Percentiles rank a stretch among this genome's conserved stretches.
phyloP scores from a whole-genome alignment of 2,329 filamentous ascomycete species.

The Calonectria pseudoturangicola region DNA sequence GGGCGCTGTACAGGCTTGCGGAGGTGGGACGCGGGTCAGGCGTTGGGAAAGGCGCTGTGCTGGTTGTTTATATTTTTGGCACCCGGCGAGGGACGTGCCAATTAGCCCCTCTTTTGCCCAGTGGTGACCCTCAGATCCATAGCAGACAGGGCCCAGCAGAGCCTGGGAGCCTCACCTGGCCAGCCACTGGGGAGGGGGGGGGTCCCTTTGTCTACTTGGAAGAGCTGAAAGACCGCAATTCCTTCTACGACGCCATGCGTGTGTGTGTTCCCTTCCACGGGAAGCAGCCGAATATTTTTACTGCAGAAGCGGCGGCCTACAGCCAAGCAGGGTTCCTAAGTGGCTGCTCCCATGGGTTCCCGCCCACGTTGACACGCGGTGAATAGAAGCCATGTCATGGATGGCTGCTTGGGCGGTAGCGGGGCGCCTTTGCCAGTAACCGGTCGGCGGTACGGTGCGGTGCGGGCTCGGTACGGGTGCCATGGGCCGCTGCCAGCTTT shows the following conservation, averaged over 20 bases:
- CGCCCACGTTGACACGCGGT: conserved; percentile 22
- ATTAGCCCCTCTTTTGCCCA: conserved; percentile 33
- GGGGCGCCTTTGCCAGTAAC: conserved; percentile 33
- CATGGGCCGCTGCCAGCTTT: conserved; percentile 28
- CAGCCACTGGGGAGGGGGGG: not conserved
- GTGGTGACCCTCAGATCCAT: conserved; percentile 23
- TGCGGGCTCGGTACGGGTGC: conserved; percentile 34
- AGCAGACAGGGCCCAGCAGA: conserved; percentile 2
- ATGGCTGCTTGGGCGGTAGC: conserved; percentile 27
- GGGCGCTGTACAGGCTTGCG: conserved; percentile 43
- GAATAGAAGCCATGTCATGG: conserved; percentile 17
- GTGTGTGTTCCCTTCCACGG: not conserved
- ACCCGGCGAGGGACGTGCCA: conserved; percentile 26
- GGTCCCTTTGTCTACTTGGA: not conserved
- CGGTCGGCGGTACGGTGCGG: conserved; percentile 39
- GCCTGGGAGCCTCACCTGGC: not conserved
- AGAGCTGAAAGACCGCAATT: not conserved
- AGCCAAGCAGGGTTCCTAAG: conserved; percentile 19
- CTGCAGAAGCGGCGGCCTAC: not conserved
- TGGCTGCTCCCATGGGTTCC: conserved; percentile 29
- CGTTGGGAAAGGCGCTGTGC: conserved; percentile 45
- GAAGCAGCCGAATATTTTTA: not conserved
- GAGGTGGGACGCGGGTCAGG: conserved; percentile 54
- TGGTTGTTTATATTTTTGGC: conserved; percentile 35
- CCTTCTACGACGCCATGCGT: not conserved